Conservation (phyloP, 202 grass and related monocot species). For the Tripidium arundinaceum region DNA sequence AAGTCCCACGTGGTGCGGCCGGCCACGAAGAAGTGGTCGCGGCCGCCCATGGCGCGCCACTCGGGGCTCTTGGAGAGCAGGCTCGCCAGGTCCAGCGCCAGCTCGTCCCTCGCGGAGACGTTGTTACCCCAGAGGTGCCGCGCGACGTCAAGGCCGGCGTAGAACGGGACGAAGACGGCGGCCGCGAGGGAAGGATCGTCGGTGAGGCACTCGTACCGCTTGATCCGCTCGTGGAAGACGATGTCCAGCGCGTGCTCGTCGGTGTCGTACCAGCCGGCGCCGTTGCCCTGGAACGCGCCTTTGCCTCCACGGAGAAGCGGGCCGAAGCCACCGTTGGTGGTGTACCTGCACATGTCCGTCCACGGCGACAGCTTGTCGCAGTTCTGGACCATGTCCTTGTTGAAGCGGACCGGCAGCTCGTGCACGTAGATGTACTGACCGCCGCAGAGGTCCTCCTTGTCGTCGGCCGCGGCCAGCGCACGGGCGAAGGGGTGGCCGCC, state of each 20-base stretch:
- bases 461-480: not conserved
- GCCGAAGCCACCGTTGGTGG: slow-evolving; percentile 58
- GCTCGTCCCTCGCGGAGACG: slow-evolving; percentile 40
- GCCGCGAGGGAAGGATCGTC: slow-evolving; percentile 44
- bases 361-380: slow-evolving; percentile 48
- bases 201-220: slow-evolving; percentile 66
- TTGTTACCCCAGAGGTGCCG: slow-evolving; percentile 62
- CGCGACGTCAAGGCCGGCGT: slow-evolving; percentile 60
- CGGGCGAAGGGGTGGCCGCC: not conserved
- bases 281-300: slow-evolving; percentile 43
- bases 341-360: slow-evolving; percentile 55
- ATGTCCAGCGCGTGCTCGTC: slow-evolving; percentile 50
- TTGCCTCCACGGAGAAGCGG: slow-evolving; percentile 27
- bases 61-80: slow-evolving; percentile 46
- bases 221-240: slow-evolving; percentile 69
- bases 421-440: slow-evolving; percentile 71
- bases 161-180: slow-evolving; percentile 67
- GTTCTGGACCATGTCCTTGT: slow-evolving; percentile 53
- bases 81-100: slow-evolving; percentile 45
- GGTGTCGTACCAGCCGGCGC: slow-evolving; percentile 56
- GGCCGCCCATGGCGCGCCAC: slow-evolving; percentile 61
- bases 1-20: slow-evolving; percentile 75
- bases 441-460: slow-evolving; percentile 38
- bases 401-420: slow-evolving; percentile 55
- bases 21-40: slow-evolving; percentile 72